Conservation (phyloP, 345 rosid genomes). For the Sisymbrium altissimum region DNA sequence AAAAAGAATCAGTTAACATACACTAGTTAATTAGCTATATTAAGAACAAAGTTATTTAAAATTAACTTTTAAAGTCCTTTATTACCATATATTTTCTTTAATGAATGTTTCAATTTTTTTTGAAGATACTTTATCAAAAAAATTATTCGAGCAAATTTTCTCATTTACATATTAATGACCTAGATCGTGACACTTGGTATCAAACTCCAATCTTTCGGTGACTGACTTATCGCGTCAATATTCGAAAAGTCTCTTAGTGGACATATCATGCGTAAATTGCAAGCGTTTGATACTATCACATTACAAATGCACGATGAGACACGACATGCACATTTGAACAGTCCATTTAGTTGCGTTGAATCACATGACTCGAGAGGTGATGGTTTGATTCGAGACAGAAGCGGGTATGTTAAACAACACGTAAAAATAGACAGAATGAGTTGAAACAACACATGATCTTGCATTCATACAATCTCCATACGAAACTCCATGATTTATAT, state of each 20-base stretch:
- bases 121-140: background rate
- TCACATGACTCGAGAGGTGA: too few relatives aligned
- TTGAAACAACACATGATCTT: background rate
- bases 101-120: background rate
- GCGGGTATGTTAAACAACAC: background rate
- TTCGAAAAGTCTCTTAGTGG: too few relatives aligned
- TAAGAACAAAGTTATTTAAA: background rate
- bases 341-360: too few relatives aligned
- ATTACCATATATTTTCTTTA: background rate
- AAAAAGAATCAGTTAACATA: background rate
- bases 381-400: background rate
- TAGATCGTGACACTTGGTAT: background rate
- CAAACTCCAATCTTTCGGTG: too few relatives aligned
- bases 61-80: background rate
- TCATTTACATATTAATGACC: background rate
- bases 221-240: too few relatives aligned
- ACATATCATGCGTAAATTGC: too few relatives aligned
- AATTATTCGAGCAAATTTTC: background rate
- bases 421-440: background rate
- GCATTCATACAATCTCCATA: background rate
- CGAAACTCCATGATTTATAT: background rate
- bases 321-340: too few relatives aligned
- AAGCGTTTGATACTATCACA: too few relatives aligned
- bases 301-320: too few relatives aligned
- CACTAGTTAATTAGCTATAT: background rate